Evolutionary conservation across 2,329 filamentous ascomycete genomes (phyloP), one percentile per base, ranked within the genome.

Genomic region (Penicillium sp.): DNA sequence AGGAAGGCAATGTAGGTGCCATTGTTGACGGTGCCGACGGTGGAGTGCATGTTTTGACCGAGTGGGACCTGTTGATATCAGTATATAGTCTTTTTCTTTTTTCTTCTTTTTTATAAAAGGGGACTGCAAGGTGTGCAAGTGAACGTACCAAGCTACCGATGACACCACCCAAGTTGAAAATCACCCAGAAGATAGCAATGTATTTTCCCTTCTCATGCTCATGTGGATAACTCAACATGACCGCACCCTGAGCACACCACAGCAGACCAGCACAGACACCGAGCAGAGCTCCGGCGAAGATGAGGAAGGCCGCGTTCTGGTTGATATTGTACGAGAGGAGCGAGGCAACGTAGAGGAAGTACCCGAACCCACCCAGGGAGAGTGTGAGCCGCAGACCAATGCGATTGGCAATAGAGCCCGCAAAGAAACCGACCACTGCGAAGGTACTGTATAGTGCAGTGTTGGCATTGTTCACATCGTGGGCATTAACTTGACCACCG

Each of bases 121-220:
- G 2, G 1, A 14, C 11, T 16, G n/a, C 34, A 9, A 34, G 9
- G 32, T 29, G 22, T 26, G 29, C 5, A 20, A 20, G 9, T 2
- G 16, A 55, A 71, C 81, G 71, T 74, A 85, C 83, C 78, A 86
- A 71, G 68, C 87, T 86, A 60, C 92, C 92, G 72, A 97, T 90
- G 59, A 96, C 92, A 66, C 87, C 92, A 65, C 92, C 92, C 57
- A 92, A 75, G 75, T 96, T 96, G 82, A 96, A 97, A 68, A 97
- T 95, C 72, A 92, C 86, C 92, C 92, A 96, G 77, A 96, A 96
- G 78, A 86, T 87, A 58, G 89, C 89, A 72, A 96, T 96, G 73
- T 92, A 96, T 57, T 87, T 86, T 43, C 92, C 92, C 80, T 96
- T 96, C 61, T 85, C 84, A 34, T 84, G 74, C 76, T 96, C 92